Base-by-base conservation (phyloP, 805 yeast genomes). In the Saturnispora zaruensis region DNA sequence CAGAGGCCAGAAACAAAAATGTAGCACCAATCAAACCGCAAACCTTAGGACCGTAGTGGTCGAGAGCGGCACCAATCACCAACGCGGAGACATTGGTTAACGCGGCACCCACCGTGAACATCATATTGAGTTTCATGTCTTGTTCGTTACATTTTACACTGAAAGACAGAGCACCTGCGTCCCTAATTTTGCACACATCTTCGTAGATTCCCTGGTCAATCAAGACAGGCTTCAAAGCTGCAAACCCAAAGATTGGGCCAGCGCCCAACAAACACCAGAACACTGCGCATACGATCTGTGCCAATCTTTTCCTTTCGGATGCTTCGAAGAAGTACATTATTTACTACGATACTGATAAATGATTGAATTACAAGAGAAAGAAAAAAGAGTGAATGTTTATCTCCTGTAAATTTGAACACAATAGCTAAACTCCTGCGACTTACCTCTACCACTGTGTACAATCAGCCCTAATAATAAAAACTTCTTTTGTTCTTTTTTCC, bases 221-320 rank as follows among this genome's bases (percentile, higher is more conserved):
- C 38, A 77, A 63, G 4, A 75, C 66, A 8, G 82, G 82, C 54
- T 77, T 77, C 57, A 77, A 65, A 14, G 82, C 82, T 6, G 82
- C 82, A 65, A 77, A 77, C 5, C 82, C 82, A 59, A 77, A 77
- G 33, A 77, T 74, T 3, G 81, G 79, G 4, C 82, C 82, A 3
- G 79, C 81, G 4, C 80, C 74, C 25, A 77, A 61, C 7, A 77
- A 62, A 57, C 81, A 76, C 81, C 81, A 77, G 16, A 67, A 51
- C 20, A 76, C 75, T 20, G 82, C 80, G 64, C 79, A 72, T 14
- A 58, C 61, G 41, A 75, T 71, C 60, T 77, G 82, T 20, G 59
- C 33, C 8, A 71, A 34, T 52, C 74, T 64, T 36, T 54, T 69
- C 23, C 52, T 58, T n/a, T 52, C 28, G 1, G 66, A 42, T 3